Evolutionary conservation across 2,329 filamentous ascomycete genomes (phyloP).

Genomic region (Thyridium curvatum): DNA sequence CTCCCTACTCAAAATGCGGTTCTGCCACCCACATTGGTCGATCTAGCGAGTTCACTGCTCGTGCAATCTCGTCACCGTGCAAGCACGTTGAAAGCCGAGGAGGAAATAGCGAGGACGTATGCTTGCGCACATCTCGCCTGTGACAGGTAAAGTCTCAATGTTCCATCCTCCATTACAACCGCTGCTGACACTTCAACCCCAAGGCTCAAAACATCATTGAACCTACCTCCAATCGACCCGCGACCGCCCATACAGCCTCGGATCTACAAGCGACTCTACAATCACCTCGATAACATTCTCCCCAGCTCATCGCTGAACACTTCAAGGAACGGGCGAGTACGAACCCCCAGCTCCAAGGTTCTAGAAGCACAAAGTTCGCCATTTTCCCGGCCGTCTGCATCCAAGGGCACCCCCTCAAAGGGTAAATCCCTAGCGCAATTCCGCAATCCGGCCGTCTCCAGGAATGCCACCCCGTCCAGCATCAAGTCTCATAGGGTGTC

Average conservation of each 20-base stretch:
- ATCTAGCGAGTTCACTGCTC: constrained; percentile 66
- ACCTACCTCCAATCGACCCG: constrained; percentile 70
- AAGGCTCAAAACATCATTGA: constrained; percentile 68
- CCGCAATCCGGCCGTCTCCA: constrained; percentile 18
- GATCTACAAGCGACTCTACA: constrained; percentile 78
- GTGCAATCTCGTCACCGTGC: constrained; percentile 76
- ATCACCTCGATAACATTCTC: constrained; percentile 70
- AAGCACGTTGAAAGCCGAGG: constrained; percentile 71
- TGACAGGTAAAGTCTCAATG: constrained; percentile 52
- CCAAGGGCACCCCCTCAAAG: constrained; percentile 20
- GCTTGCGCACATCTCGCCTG: constrained; percentile 87
- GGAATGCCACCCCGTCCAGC: constrained; percentile 21
- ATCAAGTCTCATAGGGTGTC: constrained; percentile 33
- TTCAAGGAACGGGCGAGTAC: constrained; percentile 14
- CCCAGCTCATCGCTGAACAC: constrained; percentile 30
- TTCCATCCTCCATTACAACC: neutral
- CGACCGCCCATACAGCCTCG: constrained; percentile 72
- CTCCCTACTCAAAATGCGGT: constrained; percentile 66
- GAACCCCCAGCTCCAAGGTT: constrained; percentile 27
- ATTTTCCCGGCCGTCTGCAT: constrained; percentile 11
- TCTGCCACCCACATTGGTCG: constrained; percentile 62
- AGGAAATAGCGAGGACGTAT: constrained; percentile 80
- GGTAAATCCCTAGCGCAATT: constrained; percentile 19
- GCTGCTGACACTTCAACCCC: constrained; percentile 1
- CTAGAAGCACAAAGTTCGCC: constrained; percentile 12